Conservation (phyloP, 2,329 filamentous ascomycete genomes). For the Blastomyces parvus region DNA sequence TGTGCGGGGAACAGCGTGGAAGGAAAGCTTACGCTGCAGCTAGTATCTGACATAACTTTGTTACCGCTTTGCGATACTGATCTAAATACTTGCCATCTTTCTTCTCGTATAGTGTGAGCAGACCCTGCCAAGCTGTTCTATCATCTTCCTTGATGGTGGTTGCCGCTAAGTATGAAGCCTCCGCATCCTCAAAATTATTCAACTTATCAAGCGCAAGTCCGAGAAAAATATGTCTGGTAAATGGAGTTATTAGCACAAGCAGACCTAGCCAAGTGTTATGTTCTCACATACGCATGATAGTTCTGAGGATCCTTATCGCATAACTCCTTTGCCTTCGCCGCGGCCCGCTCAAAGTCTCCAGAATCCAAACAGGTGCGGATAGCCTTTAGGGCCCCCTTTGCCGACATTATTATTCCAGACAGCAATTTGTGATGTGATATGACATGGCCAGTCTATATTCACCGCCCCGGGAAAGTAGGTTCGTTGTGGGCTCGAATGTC, state of each 20-base stretch:
- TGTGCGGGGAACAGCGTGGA: background rate
- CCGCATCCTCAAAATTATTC: slow-evolving; percentile 60
- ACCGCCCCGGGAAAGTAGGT: background rate
- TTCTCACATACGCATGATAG: slow-evolving; percentile 61
- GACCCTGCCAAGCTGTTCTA: slow-evolving; percentile 80
- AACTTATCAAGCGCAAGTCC: slow-evolving; percentile 77
- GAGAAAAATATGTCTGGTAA: slow-evolving; percentile 64
- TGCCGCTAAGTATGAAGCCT: slow-evolving; percentile 65
- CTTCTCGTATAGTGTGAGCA: slow-evolving; percentile 76
- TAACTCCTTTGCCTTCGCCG: slow-evolving; percentile 58
- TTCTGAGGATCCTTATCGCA: slow-evolving; percentile 64
- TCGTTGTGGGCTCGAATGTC: background rate
- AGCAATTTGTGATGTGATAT: background rate
- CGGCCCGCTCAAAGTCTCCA: slow-evolving; percentile 68
- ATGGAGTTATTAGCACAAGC: slow-evolving; percentile 9
- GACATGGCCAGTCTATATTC: background rate
- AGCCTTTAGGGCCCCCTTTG: slow-evolving; percentile 69
- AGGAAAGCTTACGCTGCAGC: slow-evolving; percentile 46
- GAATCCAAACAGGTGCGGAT: slow-evolving; percentile 69
- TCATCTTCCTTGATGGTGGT: slow-evolving; percentile 63
- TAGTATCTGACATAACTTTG: slow-evolving; percentile 67
- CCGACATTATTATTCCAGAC: slow-evolving; percentile 27
- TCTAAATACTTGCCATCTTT: slow-evolving; percentile 60
- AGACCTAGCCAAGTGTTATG: background rate
- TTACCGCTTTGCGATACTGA: slow-evolving; percentile 62